A percentile compares a stretch with the other conserved stretches of the same genome.
phyloP scores from a whole-genome alignment of 371 early-diverging fungal genomes.

The Lichtheimia corymbifera region DNA sequence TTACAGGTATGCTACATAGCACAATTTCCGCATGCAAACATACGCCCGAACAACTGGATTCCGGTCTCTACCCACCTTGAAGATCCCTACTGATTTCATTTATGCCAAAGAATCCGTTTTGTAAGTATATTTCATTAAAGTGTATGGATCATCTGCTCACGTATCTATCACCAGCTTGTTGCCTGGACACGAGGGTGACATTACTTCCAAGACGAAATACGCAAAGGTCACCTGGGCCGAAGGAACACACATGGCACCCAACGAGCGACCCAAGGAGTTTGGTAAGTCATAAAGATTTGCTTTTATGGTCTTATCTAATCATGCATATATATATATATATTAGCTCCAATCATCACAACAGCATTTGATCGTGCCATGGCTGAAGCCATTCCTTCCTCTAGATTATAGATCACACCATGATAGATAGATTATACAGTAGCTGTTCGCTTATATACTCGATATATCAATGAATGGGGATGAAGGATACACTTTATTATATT shows the following conservation, averaged over 20 bases:
- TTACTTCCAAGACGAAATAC: slow-evolving; percentile 7
- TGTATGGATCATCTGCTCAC: neutral
- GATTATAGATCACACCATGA: neutral
- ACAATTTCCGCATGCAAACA: slow-evolving; percentile 17
- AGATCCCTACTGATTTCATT: slow-evolving; percentile 20
- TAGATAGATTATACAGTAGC: too few relatives aligned
- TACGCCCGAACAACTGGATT: slow-evolving; percentile 17
- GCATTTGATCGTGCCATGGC: neutral
- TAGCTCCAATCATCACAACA: neutral
- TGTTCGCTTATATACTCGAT: too few relatives aligned
- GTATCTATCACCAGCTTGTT: neutral
- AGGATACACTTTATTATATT: too few relatives aligned
- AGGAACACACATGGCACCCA: slow-evolving; percentile 43
- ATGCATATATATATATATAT: neutral
- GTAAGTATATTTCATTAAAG: slow-evolving; percentile 8
- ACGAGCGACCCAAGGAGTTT: slow-evolving; percentile 26
- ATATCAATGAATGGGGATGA: too few relatives aligned
- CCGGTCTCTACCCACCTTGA: slow-evolving; percentile 9
- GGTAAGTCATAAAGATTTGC: neutral
- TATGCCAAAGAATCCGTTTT: slow-evolving; percentile 18
- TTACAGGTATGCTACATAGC: slow-evolving; percentile 13
- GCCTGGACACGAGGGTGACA: slow-evolving; percentile 1
- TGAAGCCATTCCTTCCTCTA: neutral
- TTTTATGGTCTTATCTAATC: neutral
- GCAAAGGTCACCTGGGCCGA: slow-evolving; percentile 24